A percentile compares a stretch with the other conserved stretches of the same genome.
These are phyloP conservation scores for Phytopythium cucurbitacearum DNA, from an alignment of 352 stramenopile species.

Conservation along the genomic window DNA sequence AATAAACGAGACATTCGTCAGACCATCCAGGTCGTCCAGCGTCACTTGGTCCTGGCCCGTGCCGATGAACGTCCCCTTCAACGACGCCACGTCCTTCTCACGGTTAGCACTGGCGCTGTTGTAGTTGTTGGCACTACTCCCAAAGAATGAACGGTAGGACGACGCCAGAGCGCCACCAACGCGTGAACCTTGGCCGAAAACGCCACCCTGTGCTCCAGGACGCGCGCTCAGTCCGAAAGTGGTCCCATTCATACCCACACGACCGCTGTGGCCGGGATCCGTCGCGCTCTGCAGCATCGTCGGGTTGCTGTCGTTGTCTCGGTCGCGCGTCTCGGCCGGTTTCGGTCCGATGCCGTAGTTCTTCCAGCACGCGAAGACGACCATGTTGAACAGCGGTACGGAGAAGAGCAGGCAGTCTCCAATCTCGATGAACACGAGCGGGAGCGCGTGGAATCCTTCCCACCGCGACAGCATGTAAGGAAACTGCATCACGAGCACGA, in stretches of 20 bases:
- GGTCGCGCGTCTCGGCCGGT: background rate
- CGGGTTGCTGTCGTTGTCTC: constrained; percentile 5
- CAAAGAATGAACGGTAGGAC: constrained; percentile 33
- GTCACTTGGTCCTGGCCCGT: constrained; percentile 35
- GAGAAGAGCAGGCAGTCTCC: constrained; percentile 37
- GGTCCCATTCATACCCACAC: constrained; percentile 4
- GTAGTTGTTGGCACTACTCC: constrained; percentile 20
- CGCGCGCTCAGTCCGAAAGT: constrained; percentile 1
- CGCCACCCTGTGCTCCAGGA: constrained; percentile 1
- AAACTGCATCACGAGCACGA: constrained; percentile 39
- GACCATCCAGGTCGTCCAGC: constrained; percentile 53
- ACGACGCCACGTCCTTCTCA: constrained; percentile 25
- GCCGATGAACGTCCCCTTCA: constrained; percentile 38
- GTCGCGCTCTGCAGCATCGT: constrained; percentile 7
- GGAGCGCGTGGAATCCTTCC: constrained; percentile 18
- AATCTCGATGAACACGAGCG: constrained; percentile 25
- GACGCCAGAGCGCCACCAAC: constrained; percentile 17
- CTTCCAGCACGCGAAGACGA: constrained; percentile 30
- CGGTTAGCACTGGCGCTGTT: constrained; percentile 4
- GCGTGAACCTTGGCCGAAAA: constrained; percentile 6
- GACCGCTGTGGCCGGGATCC: constrained; percentile 6
- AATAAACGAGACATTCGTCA: constrained; percentile 52
- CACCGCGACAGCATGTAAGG: constrained; percentile 43
- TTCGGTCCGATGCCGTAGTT: background rate
- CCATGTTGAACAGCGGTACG: constrained; percentile 47